Conservation (phyloP, 495 filamentous ascomycete species). For the Penicillium herquei region DNA sequence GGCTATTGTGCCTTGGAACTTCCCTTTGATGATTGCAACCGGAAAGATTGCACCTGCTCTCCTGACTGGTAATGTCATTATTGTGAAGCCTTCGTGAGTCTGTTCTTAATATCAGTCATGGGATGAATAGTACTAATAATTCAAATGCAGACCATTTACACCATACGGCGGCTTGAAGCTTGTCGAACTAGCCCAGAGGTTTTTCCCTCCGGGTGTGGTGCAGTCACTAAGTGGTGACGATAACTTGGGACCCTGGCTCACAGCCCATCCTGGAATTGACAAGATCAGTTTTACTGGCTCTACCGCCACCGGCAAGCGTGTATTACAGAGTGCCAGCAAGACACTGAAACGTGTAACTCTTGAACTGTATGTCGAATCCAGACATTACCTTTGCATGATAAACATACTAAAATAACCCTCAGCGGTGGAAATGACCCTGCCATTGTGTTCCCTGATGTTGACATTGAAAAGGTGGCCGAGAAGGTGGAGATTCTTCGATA, state of each 20-base stretch:
- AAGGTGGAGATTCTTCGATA: no score
- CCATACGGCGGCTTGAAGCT: conserved; percentile 62
- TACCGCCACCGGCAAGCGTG: conserved; percentile 57
- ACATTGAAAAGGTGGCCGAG: conserved; percentile 56
- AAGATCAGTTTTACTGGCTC: conserved; percentile 65
- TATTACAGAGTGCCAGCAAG: conserved; percentile 52
- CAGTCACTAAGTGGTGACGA: conserved; percentile 60
- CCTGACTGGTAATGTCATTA: background rate
- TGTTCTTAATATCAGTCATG: no score
- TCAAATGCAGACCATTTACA: conserved; percentile 53
- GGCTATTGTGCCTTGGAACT: conserved; percentile 60
- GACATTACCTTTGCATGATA: no score
- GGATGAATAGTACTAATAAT: no score
- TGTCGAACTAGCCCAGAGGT: conserved; percentile 53
- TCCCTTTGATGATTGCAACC: conserved; percentile 49
- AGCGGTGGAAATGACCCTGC: conserved; percentile 62
- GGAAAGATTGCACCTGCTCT: conserved; percentile 46
- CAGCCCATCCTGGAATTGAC: conserved; percentile 51
- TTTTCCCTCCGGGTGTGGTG: conserved; percentile 61
- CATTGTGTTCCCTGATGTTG: conserved; percentile 61
- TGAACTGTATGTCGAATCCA: conserved; percentile 30
- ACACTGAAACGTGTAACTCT: conserved; percentile 57
- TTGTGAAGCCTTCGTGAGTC: conserved; percentile 5
- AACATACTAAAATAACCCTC: no score
- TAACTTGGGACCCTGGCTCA: conserved; percentile 53